A percentile compares a stretch with the other conserved stretches of the same genome.
Evolutionary conservation across 352 stramenopile genomes (phyloP).

Genomic region (Phytophthora kernoviae): DNA sequence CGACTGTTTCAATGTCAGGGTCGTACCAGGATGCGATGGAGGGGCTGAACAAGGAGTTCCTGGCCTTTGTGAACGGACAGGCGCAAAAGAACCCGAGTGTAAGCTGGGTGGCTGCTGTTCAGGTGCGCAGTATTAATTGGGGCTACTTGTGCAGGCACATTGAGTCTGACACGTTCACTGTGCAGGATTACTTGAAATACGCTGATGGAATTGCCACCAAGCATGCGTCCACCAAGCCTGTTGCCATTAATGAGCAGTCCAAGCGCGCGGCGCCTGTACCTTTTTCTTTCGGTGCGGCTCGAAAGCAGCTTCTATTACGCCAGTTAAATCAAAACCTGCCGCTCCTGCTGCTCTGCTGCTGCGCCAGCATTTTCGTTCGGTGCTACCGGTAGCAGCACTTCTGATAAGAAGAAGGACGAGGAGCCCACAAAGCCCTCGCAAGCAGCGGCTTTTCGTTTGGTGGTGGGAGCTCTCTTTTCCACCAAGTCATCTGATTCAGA

Average conservation of each 20-base stretch:
- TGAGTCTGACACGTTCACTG: constrained; percentile 7
- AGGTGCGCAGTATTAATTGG: constrained; percentile 37
- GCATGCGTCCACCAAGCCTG: constrained; percentile 64
- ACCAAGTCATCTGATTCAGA: constrained; percentile 22
- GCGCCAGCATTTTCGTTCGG: constrained; percentile 43
- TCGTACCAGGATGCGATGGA: constrained; percentile 83
- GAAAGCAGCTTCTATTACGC: constrained; percentile 1
- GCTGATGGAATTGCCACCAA: constrained; percentile 63
- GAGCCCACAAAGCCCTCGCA: constrained; percentile 9
- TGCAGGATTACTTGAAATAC: constrained; percentile 79
- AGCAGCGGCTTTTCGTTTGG: constrained; percentile 26
- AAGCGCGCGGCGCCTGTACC: constrained; percentile 25
- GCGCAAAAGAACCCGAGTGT: constrained; percentile 66
- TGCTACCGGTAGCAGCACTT: constrained; percentile 3
- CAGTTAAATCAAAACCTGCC: constrained; percentile 21
- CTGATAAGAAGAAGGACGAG: constrained; percentile 17
- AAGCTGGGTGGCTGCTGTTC: constrained; percentile 65
- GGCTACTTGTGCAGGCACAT: too few species aligned
- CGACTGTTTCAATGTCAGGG: constrained; percentile 5
- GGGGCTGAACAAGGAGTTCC: constrained; percentile 81
- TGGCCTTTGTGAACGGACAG: constrained; percentile 73
- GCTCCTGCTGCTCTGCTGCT: constrained; percentile 12
- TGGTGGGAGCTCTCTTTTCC: constrained; percentile 52
- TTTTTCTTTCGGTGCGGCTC: constrained; percentile 25
- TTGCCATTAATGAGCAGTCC: constrained; percentile 43